phyloP scores from a whole-genome alignment of 352 stramenopile species.

The Phytophthora crassamura region DNA sequence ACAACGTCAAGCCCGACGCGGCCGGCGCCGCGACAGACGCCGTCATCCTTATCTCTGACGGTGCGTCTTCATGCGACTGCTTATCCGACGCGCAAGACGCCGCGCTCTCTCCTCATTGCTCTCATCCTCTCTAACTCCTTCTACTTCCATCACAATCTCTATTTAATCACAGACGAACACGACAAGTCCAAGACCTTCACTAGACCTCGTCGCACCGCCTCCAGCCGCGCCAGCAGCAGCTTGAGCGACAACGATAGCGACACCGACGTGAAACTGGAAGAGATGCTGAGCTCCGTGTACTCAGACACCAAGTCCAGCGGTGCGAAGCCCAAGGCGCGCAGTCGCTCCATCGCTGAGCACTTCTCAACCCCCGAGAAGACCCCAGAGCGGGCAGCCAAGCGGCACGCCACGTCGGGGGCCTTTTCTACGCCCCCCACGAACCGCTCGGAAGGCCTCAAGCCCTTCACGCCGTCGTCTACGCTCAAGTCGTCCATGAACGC shows the following conservation, averaged over 20 bases:
- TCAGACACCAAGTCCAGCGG: conserved; percentile 8
- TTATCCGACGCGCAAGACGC: not conserved
- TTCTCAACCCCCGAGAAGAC: conserved; percentile 31
- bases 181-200: conserved; percentile 4
- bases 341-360: conserved; percentile 25
- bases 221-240: conserved; percentile 21
- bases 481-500: conserved; percentile 83
- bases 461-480: conserved; percentile 63
- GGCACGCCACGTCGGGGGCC: conserved; percentile 32
- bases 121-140: not conserved
- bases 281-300: conserved; percentile 25
- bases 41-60: conserved; percentile 62
- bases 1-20: conserved; percentile 31
- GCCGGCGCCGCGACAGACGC: conserved; percentile 25
- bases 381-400: conserved; percentile 34
- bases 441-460: conserved; percentile 45
- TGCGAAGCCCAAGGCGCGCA: conserved; percentile 26
- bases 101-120: conserved; percentile 5
- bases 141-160: conserved; percentile 1
- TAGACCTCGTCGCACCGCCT: conserved; percentile 15
- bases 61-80: conserved; percentile 16
- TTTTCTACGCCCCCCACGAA: conserved; percentile 28
- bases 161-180: conserved; percentile 30
- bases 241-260: conserved; percentile 45
- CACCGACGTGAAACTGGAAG: conserved; percentile 40